A percentile compares a stretch with the other conserved stretches of the same genome.
These are phyloP conservation scores for Fusarium odoratissimum DNA, from an alignment of 2,329 filamentous ascomycete genomes.

Conservation along the genomic window DNA sequence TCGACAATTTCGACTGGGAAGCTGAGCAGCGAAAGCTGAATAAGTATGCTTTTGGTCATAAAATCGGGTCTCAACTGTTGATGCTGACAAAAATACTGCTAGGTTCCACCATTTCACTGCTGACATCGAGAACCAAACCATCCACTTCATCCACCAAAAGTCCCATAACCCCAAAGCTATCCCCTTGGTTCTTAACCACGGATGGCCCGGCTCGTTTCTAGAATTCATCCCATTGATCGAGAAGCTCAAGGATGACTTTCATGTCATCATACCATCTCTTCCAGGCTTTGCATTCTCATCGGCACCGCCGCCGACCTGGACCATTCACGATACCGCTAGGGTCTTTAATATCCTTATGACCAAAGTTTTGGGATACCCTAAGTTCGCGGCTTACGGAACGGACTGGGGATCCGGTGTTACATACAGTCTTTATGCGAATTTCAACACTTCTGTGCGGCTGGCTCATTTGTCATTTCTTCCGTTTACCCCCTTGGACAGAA, in stretches of 20 bases:
- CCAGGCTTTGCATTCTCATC: not conserved
- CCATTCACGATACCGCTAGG: not conserved
- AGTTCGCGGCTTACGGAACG: not conserved
- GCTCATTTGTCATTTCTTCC: not conserved
- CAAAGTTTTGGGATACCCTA: not conserved
- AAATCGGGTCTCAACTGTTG: fast-evolving
- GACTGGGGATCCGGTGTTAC: not conserved
- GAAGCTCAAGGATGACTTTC: not conserved
- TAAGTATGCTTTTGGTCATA: not conserved
- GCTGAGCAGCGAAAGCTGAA: not conserved
- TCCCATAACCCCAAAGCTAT: not conserved
- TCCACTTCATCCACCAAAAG: not conserved
- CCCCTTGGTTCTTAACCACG: not conserved
- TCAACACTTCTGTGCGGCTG: not conserved
- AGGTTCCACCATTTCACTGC: not conserved
- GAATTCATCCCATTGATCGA: not conserved
- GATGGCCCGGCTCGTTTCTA: not conserved
- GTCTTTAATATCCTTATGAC: not conserved
- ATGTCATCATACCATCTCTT: not conserved
- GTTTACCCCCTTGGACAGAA: not conserved
- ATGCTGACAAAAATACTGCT: not conserved
- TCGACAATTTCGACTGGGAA: not conserved
- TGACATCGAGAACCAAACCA: not conserved
- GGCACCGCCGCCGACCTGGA: not conserved
- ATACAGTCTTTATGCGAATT: not conserved